phyloP scores from a whole-genome alignment of 2,329 filamentous ascomycete species.

The Albophoma yamanashiensis region DNA sequence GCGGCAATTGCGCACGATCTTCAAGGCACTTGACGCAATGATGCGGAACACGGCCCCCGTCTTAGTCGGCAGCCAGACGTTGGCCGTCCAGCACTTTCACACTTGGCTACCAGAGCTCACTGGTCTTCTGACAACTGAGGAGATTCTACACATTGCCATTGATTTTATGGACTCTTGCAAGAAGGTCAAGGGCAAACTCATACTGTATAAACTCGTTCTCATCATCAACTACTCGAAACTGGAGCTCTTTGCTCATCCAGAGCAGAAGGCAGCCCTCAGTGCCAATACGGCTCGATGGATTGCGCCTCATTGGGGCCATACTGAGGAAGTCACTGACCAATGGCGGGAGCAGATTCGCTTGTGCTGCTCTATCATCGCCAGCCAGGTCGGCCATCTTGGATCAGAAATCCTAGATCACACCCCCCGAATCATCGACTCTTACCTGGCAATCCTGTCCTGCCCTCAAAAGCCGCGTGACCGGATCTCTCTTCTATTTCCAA shows the following conservation, averaged over 20 bases:
- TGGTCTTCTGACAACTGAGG: slow-evolving; percentile 64
- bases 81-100: slow-evolving; percentile 93
- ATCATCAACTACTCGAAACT: slow-evolving; percentile 86
- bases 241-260: slow-evolving; percentile 67
- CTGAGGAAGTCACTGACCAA: slow-evolving; percentile 63
- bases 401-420: slow-evolving; percentile 82
- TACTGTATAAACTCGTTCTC: slow-evolving; percentile 83
- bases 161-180: slow-evolving; percentile 90
- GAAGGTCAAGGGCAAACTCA: slow-evolving; percentile 77
- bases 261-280: slow-evolving; percentile 63
- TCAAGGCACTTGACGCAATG: slow-evolving; percentile 78
- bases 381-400: slow-evolving; percentile 68
- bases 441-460: slow-evolving; percentile 58
- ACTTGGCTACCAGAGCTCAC: slow-evolving; percentile 91
- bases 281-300: slow-evolving; percentile 86
- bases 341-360: slow-evolving; percentile 90
- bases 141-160: slow-evolving; percentile 83
- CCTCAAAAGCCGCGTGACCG: slow-evolving; percentile 46
- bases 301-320: slow-evolving; percentile 82
- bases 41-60: slow-evolving; percentile 82
- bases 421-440: slow-evolving; percentile 84
- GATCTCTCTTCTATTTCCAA: slow-evolving; percentile 83
- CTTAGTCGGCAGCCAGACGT: slow-evolving; percentile 85
- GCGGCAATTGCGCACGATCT: slow-evolving; percentile 74
- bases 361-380: slow-evolving; percentile 85